phyloP scores from a whole-genome alignment of 148 eudicot genomes.

The Cornus florida region DNA sequence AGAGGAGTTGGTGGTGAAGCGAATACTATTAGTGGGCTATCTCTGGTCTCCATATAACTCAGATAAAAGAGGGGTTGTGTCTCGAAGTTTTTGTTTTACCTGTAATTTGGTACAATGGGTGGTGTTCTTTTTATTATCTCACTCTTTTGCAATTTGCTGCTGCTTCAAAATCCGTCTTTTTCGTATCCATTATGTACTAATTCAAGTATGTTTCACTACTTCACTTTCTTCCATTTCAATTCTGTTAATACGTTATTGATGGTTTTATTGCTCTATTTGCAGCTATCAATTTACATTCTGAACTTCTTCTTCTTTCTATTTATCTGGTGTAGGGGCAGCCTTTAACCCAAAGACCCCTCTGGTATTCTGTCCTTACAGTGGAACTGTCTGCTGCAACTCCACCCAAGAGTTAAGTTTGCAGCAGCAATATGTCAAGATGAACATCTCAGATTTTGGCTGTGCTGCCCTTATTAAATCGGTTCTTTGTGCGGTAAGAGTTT shows the following conservation, averaged over 20 bases:
- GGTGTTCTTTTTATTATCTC: slow-evolving; percentile 8
- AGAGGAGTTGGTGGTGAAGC: no score
- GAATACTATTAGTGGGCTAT: slow-evolving; percentile 1
- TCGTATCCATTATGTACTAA: slow-evolving; percentile 43
- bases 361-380: slow-evolving; percentile 45
- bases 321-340: slow-evolving; percentile 38
- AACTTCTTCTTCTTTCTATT: background rate
- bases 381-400: slow-evolving; percentile 39
- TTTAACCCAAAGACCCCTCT: slow-evolving; percentile 33
- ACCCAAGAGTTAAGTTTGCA: slow-evolving; percentile 33
- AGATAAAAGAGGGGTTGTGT: background rate
- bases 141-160: slow-evolving; percentile 27
- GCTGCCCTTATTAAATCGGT: slow-evolving; percentile 45
- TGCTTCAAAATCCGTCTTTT: slow-evolving; percentile 26
- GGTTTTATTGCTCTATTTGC: background rate
- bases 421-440: slow-evolving; percentile 39
- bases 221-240: background rate
- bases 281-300: background rate
- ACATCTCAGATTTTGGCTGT: slow-evolving; percentile 43
- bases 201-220: slow-evolving; percentile 30
- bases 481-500: slow-evolving; percentile 46
- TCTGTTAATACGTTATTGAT: background rate
- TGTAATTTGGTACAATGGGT: slow-evolving; percentile 26
- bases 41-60: background rate
- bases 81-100: background rate